These are phyloP conservation scores for Immersiporthe knoxdaviesiana DNA, from an alignment of 2,329 filamentous ascomycete species.

Conservation along the genomic window DNA sequence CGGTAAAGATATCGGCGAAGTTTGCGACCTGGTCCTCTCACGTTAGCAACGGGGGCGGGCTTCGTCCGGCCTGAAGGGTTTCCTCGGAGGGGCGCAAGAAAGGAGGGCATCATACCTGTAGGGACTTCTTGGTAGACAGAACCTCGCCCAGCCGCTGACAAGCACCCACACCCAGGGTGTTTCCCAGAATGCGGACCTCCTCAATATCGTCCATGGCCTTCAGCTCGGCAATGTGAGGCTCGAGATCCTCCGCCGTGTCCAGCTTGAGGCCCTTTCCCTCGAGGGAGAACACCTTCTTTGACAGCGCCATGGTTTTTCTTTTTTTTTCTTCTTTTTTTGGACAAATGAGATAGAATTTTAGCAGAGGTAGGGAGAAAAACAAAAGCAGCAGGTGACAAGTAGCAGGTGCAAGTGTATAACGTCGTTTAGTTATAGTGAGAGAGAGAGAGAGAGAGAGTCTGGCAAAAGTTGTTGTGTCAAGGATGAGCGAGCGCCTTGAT, in stretches of 20 bases:
- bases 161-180: conserved; percentile 89
- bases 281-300: conserved; percentile 78
- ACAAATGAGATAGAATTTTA: conserved; percentile 18
- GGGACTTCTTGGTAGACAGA: conserved; percentile 79
- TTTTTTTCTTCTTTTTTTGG: neutral
- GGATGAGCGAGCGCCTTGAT: neutral
- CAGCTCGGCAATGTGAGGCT: conserved; percentile 79
- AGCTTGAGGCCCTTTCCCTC: conserved; percentile 93
- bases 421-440: neutral
- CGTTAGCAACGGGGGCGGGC: neutral
- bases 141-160: conserved; percentile 84
- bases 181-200: conserved; percentile 84
- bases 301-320: conserved; percentile 51
- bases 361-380: conserved; percentile 16
- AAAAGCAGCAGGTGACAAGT: neutral
- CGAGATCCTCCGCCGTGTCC: conserved; percentile 83
- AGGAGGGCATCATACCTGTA: conserved; percentile 61
- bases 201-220: conserved; percentile 74
- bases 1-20: conserved; percentile 97
- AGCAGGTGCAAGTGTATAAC: conserved; percentile 3
- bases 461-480: conserved; percentile 6
- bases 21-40: conserved; percentile 70
- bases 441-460: neutral
- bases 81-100: conserved; percentile 8
- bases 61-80: conserved; percentile 10